Conservation (phyloP, 2,329 filamentous ascomycete species). For the Fusarium continuum region DNA sequence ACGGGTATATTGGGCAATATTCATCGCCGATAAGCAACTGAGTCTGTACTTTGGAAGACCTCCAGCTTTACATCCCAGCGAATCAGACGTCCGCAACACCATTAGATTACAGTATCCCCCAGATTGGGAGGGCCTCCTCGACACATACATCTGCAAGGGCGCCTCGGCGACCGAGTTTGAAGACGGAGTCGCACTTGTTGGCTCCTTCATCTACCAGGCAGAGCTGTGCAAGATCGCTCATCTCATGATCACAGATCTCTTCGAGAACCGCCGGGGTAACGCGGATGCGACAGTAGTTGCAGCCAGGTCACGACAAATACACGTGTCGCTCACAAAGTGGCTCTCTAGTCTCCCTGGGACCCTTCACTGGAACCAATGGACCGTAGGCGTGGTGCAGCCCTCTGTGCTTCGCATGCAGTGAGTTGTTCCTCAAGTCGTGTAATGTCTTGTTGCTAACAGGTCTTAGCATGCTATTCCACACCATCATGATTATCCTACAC, state of each 20-base stretch:
- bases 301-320: conserved; percentile 56
- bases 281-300: conserved; percentile 54
- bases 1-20: conserved; percentile 61
- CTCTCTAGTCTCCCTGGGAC: conserved; percentile 55
- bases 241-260: conserved; percentile 60
- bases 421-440: conserved; percentile 18
- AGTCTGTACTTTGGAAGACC: conserved; percentile 62
- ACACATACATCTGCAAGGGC: conserved; percentile 57
- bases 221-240: conserved; percentile 61
- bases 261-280: conserved; percentile 57
- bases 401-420: conserved; percentile 59
- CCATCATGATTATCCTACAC: conserved; percentile 61
- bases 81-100: conserved; percentile 60
- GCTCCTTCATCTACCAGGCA: conserved; percentile 57
- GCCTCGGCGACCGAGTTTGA: conserved; percentile 57
- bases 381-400: conserved; percentile 55
- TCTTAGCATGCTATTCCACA: conserved; percentile 57
- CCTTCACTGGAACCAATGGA: conserved; percentile 63
- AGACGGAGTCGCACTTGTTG: conserved; percentile 55
- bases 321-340: conserved; percentile 58
- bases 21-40: conserved; percentile 60
- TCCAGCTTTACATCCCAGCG: conserved; percentile 58
- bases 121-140: conserved; percentile 58
- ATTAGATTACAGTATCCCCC: conserved; percentile 59
- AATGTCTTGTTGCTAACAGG: conserved; percentile 25